phyloP scores from a whole-genome alignment of 306 rosid genomes.

The Sesbania bispinosa region DNA sequence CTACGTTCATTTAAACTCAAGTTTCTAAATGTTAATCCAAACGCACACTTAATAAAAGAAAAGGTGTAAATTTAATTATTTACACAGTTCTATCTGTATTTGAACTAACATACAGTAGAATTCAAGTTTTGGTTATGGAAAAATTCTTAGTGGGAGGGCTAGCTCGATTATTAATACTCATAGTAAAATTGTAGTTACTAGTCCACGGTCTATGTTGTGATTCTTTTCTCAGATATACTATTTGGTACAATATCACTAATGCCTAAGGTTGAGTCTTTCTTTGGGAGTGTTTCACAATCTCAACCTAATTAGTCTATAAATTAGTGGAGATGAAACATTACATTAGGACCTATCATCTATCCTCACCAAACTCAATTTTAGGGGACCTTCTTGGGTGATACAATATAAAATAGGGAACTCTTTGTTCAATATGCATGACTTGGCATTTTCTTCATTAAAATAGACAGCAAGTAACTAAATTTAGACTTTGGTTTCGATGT shows the following conservation, averaged over 20 bases:
- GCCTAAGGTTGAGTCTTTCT: constrained; percentile 10
- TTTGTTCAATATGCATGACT: background rate
- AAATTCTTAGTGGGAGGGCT: too few relatives aligned
- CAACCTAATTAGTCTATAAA: constrained; percentile 22
- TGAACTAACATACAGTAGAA: constrained; percentile 19
- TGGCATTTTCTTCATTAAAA: constrained; percentile 30
- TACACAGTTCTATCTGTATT: background rate
- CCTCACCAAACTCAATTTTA: constrained; percentile 22
- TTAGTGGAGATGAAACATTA: constrained; percentile 6
- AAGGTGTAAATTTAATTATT: background rate
- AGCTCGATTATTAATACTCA: too few relatives aligned
- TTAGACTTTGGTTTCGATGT: constrained; percentile 24
- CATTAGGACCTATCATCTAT: background rate
- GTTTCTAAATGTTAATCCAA: too few relatives aligned
- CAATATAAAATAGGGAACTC: background rate
- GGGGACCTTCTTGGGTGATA: constrained; percentile 17
- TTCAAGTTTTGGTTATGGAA: too few relatives aligned
- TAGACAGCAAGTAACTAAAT: constrained; percentile 5
- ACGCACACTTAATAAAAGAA: background rate
- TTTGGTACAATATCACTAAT: constrained; percentile 36
- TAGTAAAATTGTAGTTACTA: background rate
- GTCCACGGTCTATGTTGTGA: background rate
- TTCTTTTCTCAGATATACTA: background rate
- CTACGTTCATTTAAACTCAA: too few relatives aligned
- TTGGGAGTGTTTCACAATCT: background rate